A percentile compares a stretch with the other conserved stretches of the same genome.
phyloP scores from a whole-genome alignment of 768 basidiomycete genomes.

The Leccinum obscurum region DNA sequence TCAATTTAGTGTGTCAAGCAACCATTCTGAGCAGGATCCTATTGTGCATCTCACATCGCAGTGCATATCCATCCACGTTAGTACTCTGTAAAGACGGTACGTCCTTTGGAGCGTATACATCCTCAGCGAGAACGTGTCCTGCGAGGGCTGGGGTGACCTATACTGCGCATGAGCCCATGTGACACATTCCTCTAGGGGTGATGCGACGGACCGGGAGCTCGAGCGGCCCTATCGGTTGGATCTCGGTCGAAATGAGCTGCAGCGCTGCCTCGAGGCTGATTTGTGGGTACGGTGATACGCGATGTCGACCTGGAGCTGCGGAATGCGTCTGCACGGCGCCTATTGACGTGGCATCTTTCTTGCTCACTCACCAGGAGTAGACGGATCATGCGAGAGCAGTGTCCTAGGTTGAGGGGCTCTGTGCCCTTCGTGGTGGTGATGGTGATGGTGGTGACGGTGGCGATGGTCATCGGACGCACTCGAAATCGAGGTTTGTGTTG shows the following conservation, averaged over 20 bases:
- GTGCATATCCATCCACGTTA: constrained; percentile 87
- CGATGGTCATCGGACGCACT: constrained; percentile 22
- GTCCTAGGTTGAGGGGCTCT: constrained; percentile 55
- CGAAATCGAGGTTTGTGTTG: constrained; percentile 11
- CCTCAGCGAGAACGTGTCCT: constrained; percentile 74
- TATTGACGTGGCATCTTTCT: not conserved
- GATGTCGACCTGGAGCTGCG: constrained; percentile 67
- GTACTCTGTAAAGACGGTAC: constrained; percentile 69
- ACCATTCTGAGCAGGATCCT: not conserved
- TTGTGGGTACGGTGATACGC: constrained; percentile 76
- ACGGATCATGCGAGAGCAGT: constrained; percentile 66
- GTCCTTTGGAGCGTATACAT: constrained; percentile 63
- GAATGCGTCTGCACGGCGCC: not conserved
- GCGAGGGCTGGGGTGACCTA: constrained; percentile 62
- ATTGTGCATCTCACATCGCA: constrained; percentile 53
- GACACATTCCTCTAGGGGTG: not conserved
- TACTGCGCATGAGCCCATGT: not conserved
- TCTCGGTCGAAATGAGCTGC: constrained; percentile 49
- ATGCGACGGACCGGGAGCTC: constrained; percentile 43
- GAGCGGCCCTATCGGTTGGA: constrained; percentile 41
- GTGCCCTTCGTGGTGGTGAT: constrained; percentile 43
- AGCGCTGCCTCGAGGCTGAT: constrained; percentile 68
- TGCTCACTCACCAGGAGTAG: constrained; percentile 55
- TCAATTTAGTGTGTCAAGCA: not conserved
- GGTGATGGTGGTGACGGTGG: constrained; percentile 26